These are phyloP conservation scores for Pseudonitzschia multiseries DNA, from an alignment of 108 stramenopile genomes.

Conservation along the genomic window DNA sequence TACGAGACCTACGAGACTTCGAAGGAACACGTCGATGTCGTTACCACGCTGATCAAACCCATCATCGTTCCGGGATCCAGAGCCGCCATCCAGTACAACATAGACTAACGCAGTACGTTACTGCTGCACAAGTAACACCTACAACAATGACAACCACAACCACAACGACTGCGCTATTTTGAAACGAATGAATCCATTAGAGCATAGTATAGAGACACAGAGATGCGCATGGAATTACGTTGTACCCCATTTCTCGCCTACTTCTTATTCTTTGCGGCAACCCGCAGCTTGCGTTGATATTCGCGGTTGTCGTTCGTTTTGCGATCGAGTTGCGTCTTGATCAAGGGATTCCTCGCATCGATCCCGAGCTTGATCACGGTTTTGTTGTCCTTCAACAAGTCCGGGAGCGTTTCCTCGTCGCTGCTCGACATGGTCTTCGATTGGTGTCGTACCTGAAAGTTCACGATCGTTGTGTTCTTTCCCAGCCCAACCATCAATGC, in stretches of 20 bases:
- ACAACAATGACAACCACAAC: too few species aligned
- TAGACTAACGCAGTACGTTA: too few species aligned
- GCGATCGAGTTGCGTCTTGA: constrained; percentile 33
- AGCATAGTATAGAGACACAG: too few species aligned
- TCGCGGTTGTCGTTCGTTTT: constrained; percentile 42
- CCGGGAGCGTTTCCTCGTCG: constrained; percentile 37
- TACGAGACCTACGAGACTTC: constrained; percentile 23
- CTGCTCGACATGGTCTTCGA: constrained; percentile 31
- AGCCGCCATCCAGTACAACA: constrained; percentile 30
- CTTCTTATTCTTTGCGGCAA: constrained; percentile 7
- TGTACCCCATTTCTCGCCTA: too few species aligned
- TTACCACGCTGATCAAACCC: constrained; percentile 7
- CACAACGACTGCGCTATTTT: too few species aligned
- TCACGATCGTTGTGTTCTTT: constrained; percentile 31
- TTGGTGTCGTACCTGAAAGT: constrained; percentile 51
- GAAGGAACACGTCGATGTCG: constrained; percentile 19
- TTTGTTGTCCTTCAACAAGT: constrained; percentile 29
- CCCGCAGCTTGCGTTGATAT: constrained; percentile 37
- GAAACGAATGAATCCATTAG: too few species aligned
- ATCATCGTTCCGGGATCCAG: constrained; percentile 26
- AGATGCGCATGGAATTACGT: too few species aligned
- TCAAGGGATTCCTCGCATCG: constrained; percentile 32
- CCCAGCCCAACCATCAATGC: constrained; percentile 34
- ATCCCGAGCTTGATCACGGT: constrained; percentile 43
- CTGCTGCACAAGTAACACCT: neutral